Percentiles rank a stretch among this genome's conserved stretches.
Conservation (phyloP, 78 protist genomes). For the Planoprotostelium fungivorum region DNA sequence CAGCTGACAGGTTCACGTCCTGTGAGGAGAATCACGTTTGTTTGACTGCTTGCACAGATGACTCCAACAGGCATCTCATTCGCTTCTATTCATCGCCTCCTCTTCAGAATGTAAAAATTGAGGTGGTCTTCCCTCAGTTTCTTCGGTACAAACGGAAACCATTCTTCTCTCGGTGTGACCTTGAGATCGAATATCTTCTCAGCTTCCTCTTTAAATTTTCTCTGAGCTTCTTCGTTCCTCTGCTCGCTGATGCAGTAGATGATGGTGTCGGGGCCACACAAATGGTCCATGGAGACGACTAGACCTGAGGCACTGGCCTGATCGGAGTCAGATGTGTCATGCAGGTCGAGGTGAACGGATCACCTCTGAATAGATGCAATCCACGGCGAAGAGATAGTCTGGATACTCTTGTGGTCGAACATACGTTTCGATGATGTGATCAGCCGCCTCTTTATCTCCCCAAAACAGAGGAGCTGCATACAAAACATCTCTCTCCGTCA, state of each 20-base stretch:
- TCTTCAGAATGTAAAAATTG: background rate
- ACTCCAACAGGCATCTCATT: no score
- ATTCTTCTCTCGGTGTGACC: background rate
- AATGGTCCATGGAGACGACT: background rate
- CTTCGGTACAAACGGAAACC: background rate
- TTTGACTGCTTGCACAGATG: no score
- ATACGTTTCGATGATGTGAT: background rate
- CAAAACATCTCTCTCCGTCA: background rate
- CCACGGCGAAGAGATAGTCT: background rate
- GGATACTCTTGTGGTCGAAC: background rate
- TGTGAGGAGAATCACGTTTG: no score
- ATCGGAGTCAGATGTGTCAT: background rate
- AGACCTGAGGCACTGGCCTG: conserved; percentile 1
- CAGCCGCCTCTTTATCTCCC: background rate
- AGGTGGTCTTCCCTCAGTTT: background rate
- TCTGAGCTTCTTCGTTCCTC: background rate
- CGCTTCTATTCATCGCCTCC: no score
- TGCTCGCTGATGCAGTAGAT: background rate
- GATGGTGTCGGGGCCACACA: background rate
- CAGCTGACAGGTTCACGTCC: no score
- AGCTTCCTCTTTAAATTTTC: background rate
- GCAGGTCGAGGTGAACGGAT: background rate
- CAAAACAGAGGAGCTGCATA: background rate
- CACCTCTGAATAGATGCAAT: background rate
- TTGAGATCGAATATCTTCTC: background rate